Conservation (phyloP, 1,139 yeast genomes). For the Suhomyces maxii region DNA sequence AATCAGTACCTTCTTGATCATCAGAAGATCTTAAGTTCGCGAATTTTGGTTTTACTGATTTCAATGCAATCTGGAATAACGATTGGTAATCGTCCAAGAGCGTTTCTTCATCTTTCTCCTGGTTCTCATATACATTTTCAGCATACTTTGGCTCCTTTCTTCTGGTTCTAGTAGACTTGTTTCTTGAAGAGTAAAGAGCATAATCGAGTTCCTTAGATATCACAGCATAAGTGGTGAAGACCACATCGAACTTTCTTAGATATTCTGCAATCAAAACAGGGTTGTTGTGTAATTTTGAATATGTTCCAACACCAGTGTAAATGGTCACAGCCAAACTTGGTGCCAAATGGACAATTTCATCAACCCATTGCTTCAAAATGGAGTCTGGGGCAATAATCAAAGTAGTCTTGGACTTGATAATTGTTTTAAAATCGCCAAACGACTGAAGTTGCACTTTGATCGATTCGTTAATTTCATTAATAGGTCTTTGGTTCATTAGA, state of each 20-base stretch:
- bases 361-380: conserved; percentile 79
- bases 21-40: conserved; percentile 29
- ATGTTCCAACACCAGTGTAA: conserved; percentile 59
- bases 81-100: conserved; percentile 27
- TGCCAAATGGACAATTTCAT: conserved; percentile 65
- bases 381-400: conserved; percentile 84
- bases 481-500: conserved; percentile 55
- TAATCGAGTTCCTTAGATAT: conserved; percentile 77
- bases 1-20: conserved; percentile 31
- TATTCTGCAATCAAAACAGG: conserved; percentile 48
- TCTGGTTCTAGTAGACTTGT: conserved; percentile 49
- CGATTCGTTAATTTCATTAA: conserved; percentile 43
- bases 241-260: conserved; percentile 66
- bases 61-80: conserved; percentile 31
- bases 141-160: conserved; percentile 9
- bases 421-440: conserved; percentile 39
- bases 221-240: conserved; percentile 72
- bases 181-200: conserved; percentile 67
- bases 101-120: conserved; percentile 6
- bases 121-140: conserved; percentile 11
- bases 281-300: conserved; percentile 44
- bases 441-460: conserved; percentile 35
- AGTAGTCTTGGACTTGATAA: conserved; percentile 65
- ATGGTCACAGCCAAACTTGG: conserved; percentile 56
- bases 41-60: conserved; percentile 26